phyloP scores from a whole-genome alignment of 345 rosid species.

The Xanthoceras sorbifolium region DNA sequence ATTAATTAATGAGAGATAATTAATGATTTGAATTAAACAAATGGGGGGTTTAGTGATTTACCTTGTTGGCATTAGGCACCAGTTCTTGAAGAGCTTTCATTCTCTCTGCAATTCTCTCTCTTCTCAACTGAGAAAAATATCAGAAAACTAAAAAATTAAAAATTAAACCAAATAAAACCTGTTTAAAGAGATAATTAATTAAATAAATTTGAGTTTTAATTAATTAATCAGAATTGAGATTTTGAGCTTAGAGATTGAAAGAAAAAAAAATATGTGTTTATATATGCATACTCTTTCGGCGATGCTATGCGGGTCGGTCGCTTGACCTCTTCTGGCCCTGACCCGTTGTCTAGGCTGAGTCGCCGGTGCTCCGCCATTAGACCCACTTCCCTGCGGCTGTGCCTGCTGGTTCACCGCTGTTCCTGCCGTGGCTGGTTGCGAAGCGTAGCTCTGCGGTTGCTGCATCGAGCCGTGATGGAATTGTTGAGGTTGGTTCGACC shows the following conservation, averaged over 20 bases:
- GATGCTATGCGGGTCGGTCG: conserved; percentile 97
- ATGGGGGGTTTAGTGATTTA: conserved; percentile 20
- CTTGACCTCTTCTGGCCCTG: conserved; percentile 98
- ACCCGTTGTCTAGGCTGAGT: conserved; percentile 76
- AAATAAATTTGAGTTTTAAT: not conserved
- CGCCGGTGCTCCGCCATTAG: conserved; percentile 52
- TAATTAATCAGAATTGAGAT: not conserved
- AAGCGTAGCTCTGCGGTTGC: conserved; percentile 40
- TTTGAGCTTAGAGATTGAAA: not conserved
- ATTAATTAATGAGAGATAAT: not conserved
- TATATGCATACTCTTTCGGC: conserved; percentile 76
- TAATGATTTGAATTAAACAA: not conserved
- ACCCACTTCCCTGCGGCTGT: conserved; percentile 52
- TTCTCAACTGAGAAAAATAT: conserved; percentile 61
- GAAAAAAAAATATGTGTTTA: not conserved
- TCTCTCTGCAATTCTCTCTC: conserved; percentile 96
- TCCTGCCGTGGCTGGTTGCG: not conserved
- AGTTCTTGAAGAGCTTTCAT: conserved; percentile 98
- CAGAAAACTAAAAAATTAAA: conserved; percentile 15
- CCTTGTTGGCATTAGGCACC: conserved; percentile 98
- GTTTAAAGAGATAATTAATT: not conserved
- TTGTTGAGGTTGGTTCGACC: conserved; percentile 41
- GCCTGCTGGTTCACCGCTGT: conserved; percentile 42
- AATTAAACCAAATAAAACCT: not conserved
- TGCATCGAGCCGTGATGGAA: conserved; percentile 46